Evolutionary conservation across 2,329 filamentous ascomycete species (phyloP).

Genomic region (Zasmidium cellare): DNA sequence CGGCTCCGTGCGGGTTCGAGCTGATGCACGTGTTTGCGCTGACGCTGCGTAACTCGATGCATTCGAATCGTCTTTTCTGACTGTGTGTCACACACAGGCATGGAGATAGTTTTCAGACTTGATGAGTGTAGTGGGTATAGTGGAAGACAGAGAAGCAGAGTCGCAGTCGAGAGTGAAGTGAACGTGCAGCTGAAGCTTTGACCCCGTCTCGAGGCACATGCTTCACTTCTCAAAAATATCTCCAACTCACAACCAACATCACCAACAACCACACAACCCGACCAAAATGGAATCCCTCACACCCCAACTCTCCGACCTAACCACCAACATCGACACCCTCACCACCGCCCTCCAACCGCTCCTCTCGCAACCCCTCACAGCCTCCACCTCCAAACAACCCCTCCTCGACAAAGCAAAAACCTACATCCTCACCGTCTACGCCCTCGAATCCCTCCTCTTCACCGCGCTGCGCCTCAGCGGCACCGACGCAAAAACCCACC

Average conservation of each 20-base stretch:
- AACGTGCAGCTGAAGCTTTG: no score
- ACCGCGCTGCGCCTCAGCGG: conserved; percentile 78
- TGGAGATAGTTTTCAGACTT: no score
- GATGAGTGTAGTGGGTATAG: no score
- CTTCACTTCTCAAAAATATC: background rate
- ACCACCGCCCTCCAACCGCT: conserved; percentile 75
- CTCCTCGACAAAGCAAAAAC: conserved; percentile 95
- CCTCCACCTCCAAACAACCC: conserved; percentile 74
- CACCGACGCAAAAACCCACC: conserved; percentile 77
- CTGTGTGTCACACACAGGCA: no score
- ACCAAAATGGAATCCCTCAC: conserved; percentile 56
- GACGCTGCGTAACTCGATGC: no score
- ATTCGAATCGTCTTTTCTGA: no score
- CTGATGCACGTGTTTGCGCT: no score
- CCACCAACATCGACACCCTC: conserved; percentile 71
- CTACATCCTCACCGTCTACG: conserved; percentile 82
- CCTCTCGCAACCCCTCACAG: conserved; percentile 62
- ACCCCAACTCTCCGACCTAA: conserved; percentile 70
- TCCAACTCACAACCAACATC: conserved; percentile 2
- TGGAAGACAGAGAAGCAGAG: no score
- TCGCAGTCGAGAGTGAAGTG: no score
- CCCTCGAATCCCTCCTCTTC: conserved; percentile 87
- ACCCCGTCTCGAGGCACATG: conserved; percentile 11
- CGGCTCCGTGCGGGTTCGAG: no score
- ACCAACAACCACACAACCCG: conserved; percentile 5